These are phyloP conservation scores for Coprinopsis sp. DNA, from an alignment of 768 basidiomycete species.

Conservation along the genomic window DNA sequence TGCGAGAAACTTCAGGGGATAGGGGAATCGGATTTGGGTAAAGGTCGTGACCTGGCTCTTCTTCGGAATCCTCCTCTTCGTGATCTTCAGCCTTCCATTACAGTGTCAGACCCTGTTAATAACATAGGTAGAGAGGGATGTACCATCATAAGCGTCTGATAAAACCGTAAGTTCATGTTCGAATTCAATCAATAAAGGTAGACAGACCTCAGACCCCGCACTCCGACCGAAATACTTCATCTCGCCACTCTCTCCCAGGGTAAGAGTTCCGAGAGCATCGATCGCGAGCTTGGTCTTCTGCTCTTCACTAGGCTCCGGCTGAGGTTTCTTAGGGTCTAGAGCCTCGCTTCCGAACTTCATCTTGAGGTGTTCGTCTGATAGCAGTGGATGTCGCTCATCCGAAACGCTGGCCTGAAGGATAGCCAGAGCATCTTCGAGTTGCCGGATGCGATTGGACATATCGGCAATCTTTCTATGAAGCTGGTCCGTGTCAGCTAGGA, in stretches of 20 bases:
- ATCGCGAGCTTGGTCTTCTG: slow-evolving; percentile 32
- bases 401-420: slow-evolving; percentile 56
- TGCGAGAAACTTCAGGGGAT: slow-evolving; percentile 30
- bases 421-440: slow-evolving; percentile 64
- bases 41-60: slow-evolving; percentile 1
- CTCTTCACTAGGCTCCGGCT: slow-evolving; percentile 29
- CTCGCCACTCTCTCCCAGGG: slow-evolving; percentile 54
- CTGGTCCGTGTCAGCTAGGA: slow-evolving; percentile 61
- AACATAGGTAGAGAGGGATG: background rate
- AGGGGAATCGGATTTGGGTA: slow-evolving; percentile 14
- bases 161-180: background rate
- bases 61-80: slow-evolving; percentile 8
- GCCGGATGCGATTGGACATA: slow-evolving; percentile 64
- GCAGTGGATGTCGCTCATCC: slow-evolving; percentile 54
- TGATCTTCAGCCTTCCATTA: slow-evolving; percentile 29
- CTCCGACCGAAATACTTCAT: slow-evolving; percentile 63
- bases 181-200: background rate
- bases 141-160: slow-evolving; percentile 40
- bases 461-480: slow-evolving; percentile 62
- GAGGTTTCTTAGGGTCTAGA: slow-evolving; percentile 22
- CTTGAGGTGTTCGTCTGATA: slow-evolving; percentile 48
- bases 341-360: slow-evolving; percentile 57
- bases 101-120: slow-evolving; percentile 16
- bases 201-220: slow-evolving; percentile 54
- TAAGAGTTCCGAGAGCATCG: slow-evolving; percentile 61